These are phyloP conservation scores for Penicillium flavigenum DNA, from an alignment of 495 filamentous ascomycete species.

Conservation along the genomic window DNA sequence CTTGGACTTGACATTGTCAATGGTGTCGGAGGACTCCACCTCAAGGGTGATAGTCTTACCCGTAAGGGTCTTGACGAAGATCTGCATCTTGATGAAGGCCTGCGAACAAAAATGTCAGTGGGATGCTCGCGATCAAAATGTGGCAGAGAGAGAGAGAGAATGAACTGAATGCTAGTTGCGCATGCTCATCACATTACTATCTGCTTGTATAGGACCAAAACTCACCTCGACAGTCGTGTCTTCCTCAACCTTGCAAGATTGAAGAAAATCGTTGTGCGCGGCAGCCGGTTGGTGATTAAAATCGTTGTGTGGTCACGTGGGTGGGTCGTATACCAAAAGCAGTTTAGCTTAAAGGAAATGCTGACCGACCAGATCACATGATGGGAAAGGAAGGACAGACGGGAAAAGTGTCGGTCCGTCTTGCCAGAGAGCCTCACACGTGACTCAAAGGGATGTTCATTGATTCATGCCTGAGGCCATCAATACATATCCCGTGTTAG, in stretches of 20 bases:
- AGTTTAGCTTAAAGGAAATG: background rate
- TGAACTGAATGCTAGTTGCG: constrained; percentile 1
- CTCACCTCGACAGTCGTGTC: constrained; percentile 59
- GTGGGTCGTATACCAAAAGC: background rate
- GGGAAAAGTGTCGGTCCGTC: background rate
- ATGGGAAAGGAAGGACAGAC: background rate
- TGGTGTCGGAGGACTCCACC: constrained; percentile 99
- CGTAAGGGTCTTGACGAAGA: constrained; percentile 99
- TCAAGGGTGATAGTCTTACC: constrained; percentile 99
- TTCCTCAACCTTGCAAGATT: constrained; percentile 55
- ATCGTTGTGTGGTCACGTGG: constrained; percentile 52
- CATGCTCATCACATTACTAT: constrained; percentile 10
- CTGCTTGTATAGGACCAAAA: constrained; percentile 2
- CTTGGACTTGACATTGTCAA: constrained; percentile 99
- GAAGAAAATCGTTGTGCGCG: constrained; percentile 35
- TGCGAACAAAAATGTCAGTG: constrained; percentile 25
- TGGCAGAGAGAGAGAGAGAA: background rate
- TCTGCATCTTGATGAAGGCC: constrained; percentile 82
- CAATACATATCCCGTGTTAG: constrained; percentile 8
- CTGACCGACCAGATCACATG: constrained; percentile 9
- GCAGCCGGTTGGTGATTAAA: constrained; percentile 40
- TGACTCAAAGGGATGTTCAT: background rate
- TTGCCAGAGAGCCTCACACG: background rate
- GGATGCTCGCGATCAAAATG: background rate
- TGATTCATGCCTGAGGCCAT: constrained; percentile 13